A percentile compares a stretch with the other conserved stretches of the same genome.
These are phyloP conservation scores for Geotrichum aggregatum DNA, from an alignment of 1,139 yeast genomes.

Conservation along the genomic window DNA sequence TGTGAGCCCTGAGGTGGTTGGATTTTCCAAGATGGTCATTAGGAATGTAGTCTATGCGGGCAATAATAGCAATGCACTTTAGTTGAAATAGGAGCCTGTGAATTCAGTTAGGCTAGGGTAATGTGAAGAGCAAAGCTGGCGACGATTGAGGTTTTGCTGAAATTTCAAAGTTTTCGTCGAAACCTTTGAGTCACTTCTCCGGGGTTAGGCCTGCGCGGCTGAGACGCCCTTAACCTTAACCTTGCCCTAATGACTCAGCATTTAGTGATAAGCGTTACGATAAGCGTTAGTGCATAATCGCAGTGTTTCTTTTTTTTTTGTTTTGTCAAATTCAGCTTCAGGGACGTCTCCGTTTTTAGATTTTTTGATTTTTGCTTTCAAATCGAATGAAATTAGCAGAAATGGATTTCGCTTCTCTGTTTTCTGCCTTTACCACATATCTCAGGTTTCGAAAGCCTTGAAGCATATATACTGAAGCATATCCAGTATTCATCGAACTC, in stretches of 20 bases:
- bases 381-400: too few species aligned
- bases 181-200: neutral
- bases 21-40: conserved; percentile 4
- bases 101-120: too few species aligned
- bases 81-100: too few species aligned
- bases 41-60: neutral
- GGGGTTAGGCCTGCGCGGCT: conserved; percentile 4
- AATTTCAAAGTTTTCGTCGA: neutral
- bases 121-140: too few species aligned
- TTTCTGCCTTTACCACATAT: neutral
- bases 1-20: conserved; percentile 22
- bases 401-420: neutral
- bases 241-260: neutral
- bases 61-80: neutral
- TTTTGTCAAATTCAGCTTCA: too few species aligned
- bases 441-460: too few species aligned
- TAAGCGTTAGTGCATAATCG: neutral
- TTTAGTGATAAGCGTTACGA: neutral
- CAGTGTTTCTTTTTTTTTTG: neutral
- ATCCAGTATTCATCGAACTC: neutral
- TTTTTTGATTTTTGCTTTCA: too few species aligned
- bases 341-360: too few species aligned
- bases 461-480: too few species aligned
- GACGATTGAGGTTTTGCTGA: neutral
- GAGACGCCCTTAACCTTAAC: neutral